These are phyloP conservation scores for Pugionium dolabratum DNA, from an alignment of 345 rosid species.

Conservation along the genomic window DNA sequence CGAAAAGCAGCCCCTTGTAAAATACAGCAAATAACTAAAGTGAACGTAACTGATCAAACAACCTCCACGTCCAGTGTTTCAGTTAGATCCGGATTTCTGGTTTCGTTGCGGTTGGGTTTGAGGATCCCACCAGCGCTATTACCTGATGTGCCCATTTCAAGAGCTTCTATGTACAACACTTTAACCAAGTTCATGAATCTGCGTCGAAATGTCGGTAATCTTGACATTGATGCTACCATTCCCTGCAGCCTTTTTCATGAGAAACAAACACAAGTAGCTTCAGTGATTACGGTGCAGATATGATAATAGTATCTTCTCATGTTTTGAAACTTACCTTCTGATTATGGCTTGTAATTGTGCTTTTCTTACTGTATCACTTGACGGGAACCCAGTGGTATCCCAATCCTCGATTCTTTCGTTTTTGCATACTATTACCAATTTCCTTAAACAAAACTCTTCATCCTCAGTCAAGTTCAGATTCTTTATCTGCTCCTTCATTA, in stretches of 20 bases:
- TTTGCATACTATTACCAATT: constrained; percentile 48
- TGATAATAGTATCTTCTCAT: no score
- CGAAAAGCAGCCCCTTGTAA: no score
- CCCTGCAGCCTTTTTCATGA: constrained; percentile 63
- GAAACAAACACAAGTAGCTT: background rate
- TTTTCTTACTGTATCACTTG: constrained; percentile 55
- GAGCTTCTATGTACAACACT: constrained; percentile 56
- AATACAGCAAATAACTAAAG: no score
- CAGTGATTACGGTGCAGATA: constrained; percentile 1
- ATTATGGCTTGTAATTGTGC: constrained; percentile 86
- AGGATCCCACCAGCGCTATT: constrained; percentile 48
- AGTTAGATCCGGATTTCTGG: constrained; percentile 15
- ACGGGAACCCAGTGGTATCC: constrained; percentile 61
- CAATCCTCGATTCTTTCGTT: constrained; percentile 68
- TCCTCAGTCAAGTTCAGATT: constrained; percentile 51
- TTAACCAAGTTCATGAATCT: constrained; percentile 65
- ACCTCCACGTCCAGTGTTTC: constrained; percentile 14
- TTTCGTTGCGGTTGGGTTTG: constrained; percentile 27
- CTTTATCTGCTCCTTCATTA: constrained; percentile 81
- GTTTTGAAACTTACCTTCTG: constrained; percentile 56
- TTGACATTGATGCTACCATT: constrained; percentile 69
- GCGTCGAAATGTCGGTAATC: constrained; percentile 69
- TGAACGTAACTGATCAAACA: constrained; percentile 16
- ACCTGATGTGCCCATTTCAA: constrained; percentile 49
- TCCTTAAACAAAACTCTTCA: constrained; percentile 62